These are phyloP conservation scores for Syncephalastrum sp. DNA, from an alignment of 371 early-diverging fungal genomes.

Conservation along the genomic window DNA sequence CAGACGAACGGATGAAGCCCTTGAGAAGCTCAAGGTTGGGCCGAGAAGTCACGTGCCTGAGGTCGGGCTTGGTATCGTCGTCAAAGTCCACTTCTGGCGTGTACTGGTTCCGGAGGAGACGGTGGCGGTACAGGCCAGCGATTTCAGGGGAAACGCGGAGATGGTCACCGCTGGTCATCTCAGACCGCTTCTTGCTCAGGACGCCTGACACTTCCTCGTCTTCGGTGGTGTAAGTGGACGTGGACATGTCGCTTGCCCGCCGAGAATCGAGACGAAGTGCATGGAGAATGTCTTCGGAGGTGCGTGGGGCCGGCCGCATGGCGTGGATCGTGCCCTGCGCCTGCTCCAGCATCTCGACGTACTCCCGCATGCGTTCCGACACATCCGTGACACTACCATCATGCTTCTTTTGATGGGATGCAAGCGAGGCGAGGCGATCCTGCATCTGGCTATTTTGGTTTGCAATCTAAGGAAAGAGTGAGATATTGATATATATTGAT, in stretches of 20 bases:
- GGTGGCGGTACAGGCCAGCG: too few relatives aligned
- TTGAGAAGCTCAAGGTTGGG: too few relatives aligned
- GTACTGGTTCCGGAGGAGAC: too few relatives aligned
- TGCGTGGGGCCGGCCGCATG: constrained; percentile 16
- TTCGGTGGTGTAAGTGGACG: constrained; percentile 14
- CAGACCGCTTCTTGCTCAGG: constrained; percentile 2
- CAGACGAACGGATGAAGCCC: too few relatives aligned
- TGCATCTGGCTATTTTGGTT: constrained; percentile 33
- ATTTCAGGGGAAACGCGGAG: too few relatives aligned
- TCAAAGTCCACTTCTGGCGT: too few relatives aligned
- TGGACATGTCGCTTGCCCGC: constrained; percentile 18
- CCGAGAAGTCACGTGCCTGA: too few relatives aligned
- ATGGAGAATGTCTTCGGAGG: constrained; percentile 7
- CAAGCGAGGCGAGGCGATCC: constrained; percentile 29
- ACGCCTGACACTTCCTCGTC: constrained; percentile 15
- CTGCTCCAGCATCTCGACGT: constrained; percentile 42
- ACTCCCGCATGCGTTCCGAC: constrained; percentile 38
- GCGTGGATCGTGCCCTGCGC: constrained; percentile 37
- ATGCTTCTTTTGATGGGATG: constrained; percentile 28
- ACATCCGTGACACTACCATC: constrained; percentile 31
- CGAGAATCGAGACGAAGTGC: constrained; percentile 16
- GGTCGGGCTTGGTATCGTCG: too few relatives aligned
- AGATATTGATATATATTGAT: constrained; percentile 1
- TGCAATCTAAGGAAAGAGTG: constrained; percentile 24
- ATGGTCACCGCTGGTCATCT: constrained; percentile 14